These are phyloP conservation scores for Pseudocercospora pini-densiflorae DNA, from an alignment of 2,329 filamentous ascomycete species.

Conservation along the genomic window DNA sequence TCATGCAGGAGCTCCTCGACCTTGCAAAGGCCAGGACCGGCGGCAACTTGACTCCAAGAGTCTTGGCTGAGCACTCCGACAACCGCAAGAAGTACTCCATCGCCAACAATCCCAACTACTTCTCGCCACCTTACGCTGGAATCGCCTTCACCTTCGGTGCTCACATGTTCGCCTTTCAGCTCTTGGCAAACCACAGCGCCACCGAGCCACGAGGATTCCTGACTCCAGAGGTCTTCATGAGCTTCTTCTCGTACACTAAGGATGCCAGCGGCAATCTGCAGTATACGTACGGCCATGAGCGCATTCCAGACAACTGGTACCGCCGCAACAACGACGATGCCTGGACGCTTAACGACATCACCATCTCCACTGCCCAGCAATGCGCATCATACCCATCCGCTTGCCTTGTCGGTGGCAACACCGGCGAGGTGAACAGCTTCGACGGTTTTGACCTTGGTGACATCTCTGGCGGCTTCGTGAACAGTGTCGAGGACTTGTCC, in stretches of 20 bases:
- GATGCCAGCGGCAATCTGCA: slow-evolving; percentile 25
- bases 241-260: slow-evolving; percentile 32
- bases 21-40: slow-evolving; percentile 26
- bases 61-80: slow-evolving; percentile 33
- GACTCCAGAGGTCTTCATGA: slow-evolving; percentile 29
- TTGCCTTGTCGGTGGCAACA: slow-evolving; percentile 34
- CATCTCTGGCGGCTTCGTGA: slow-evolving; percentile 33
- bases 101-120: slow-evolving; percentile 37
- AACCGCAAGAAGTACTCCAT: slow-evolving; percentile 35
- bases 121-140: slow-evolving; percentile 32
- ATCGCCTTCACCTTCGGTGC: slow-evolving; percentile 37
- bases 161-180: slow-evolving; percentile 34
- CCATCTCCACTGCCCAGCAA: slow-evolving; percentile 33
- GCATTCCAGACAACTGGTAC: slow-evolving; percentile 36
- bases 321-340: slow-evolving; percentile 30
- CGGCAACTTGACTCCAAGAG: slow-evolving; percentile 30
- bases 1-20: slow-evolving; percentile 33
- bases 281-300: slow-evolving; percentile 31
- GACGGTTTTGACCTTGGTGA: slow-evolving; percentile 30
- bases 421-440: slow-evolving; percentile 34
- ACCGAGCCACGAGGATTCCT: slow-evolving; percentile 31
- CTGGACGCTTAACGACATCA: slow-evolving; percentile 32
- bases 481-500: slow-evolving; percentile 27
- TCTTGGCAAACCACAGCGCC: slow-evolving; percentile 35
- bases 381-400: slow-evolving; percentile 31